These are phyloP conservation scores for Akanthomyces muscarius DNA, from an alignment of 2,329 filamentous ascomycete genomes.

Conservation along the genomic window DNA sequence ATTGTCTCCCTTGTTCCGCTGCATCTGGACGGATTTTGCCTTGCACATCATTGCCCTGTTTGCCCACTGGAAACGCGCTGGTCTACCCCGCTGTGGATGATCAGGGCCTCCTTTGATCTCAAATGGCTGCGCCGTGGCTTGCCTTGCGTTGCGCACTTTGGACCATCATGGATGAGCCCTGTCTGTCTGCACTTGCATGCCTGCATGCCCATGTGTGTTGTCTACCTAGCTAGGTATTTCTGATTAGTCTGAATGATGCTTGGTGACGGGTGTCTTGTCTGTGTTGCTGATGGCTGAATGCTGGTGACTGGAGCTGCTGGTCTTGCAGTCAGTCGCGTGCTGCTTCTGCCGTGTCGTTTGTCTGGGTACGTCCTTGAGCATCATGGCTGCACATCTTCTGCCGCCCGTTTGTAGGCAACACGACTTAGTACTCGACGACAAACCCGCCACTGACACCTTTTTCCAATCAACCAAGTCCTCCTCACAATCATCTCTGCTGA, in stretches of 20 bases:
- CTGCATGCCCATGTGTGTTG: no score
- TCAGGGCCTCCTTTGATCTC: slow-evolving; percentile 9
- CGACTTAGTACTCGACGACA: background rate
- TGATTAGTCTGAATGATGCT: background rate
- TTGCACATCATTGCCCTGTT: slow-evolving; percentile 14
- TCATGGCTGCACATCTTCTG: no score
- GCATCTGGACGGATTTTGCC: slow-evolving; percentile 4
- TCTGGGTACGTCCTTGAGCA: no score
- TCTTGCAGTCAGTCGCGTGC: no score
- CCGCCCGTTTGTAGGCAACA: no score
- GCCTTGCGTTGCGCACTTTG: background rate
- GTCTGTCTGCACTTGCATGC: background rate
- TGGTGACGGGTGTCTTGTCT: background rate
- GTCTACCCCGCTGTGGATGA: slow-evolving; percentile 12
- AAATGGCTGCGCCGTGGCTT: background rate
- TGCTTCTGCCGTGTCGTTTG: no score
- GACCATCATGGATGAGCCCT: no score
- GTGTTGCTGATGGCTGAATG: background rate
- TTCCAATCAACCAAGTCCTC: background rate
- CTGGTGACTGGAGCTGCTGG: no score
- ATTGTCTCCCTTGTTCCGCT: no score
- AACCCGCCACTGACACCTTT: background rate
- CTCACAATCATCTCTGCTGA: background rate
- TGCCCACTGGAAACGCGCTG: slow-evolving; percentile 3
- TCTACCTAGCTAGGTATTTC: background rate